Percentiles rank a stretch among this genome's conserved stretches.
Evolutionary conservation across 31 red algal genomes (phyloP).

Genomic region (Odonthalia washingtoniensis): DNA sequence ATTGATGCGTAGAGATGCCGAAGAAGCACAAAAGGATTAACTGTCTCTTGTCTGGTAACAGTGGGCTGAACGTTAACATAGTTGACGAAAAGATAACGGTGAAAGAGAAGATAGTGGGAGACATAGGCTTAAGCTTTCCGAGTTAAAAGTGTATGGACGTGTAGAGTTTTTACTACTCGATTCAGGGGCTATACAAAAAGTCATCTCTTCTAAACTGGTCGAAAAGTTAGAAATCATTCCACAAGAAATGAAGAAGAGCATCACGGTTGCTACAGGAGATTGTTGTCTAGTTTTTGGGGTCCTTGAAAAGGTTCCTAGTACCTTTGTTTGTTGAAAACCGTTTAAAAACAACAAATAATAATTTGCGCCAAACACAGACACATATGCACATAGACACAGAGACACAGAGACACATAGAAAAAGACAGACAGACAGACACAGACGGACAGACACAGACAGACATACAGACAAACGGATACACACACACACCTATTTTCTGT

Average conservation of each 20-base stretch:
- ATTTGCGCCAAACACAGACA: too few relatives aligned
- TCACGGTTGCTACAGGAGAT: neutral
- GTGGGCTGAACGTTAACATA: neutral
- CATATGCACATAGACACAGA: too few relatives aligned
- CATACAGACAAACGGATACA: too few relatives aligned
- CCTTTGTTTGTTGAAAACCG: too few relatives aligned
- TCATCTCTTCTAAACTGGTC: neutral
- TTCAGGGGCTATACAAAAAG: constrained; percentile 15
- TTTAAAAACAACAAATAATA: too few relatives aligned
- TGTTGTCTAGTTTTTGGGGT: neutral
- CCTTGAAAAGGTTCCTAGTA: constrained; percentile 3
- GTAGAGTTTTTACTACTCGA: neutral
- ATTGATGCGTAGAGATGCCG: neutral
- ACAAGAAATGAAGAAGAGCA: neutral
- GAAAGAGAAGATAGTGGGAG: neutral
- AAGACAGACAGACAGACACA: too few relatives aligned
- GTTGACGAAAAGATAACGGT: neutral
- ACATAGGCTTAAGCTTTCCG: neutral
- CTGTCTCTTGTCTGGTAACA: neutral
- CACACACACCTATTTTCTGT: too few relatives aligned
- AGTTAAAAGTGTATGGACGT: neutral
- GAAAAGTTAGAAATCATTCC: neutral
- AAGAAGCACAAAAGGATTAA: neutral
- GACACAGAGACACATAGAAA: too few relatives aligned
- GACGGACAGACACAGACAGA: too few relatives aligned